Percentiles rank a stretch among this genome's conserved stretches.
Conservation (phyloP, 1,139 yeast genomes). For the Scheffersomyces stambukii region DNA sequence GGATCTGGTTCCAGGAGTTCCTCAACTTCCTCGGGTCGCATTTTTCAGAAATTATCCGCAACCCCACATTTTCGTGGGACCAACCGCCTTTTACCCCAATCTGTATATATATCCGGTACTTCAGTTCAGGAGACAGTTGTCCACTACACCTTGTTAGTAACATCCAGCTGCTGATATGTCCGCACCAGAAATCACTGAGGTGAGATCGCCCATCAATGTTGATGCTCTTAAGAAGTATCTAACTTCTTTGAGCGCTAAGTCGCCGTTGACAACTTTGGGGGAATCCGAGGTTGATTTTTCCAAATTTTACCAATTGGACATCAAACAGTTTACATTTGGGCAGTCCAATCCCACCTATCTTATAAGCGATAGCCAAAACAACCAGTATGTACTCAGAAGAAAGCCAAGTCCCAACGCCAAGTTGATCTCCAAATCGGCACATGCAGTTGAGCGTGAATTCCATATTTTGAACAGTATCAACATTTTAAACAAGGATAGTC, state of each 20-base stretch:
- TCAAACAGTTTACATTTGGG: slow-evolving; percentile 59
- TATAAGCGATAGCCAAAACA: slow-evolving; percentile 37
- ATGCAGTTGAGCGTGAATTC: slow-evolving; percentile 63
- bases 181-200: slow-evolving; percentile 20
- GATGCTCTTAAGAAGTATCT: slow-evolving; percentile 26
- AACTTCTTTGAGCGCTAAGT: slow-evolving; percentile 8
- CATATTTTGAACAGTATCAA: slow-evolving; percentile 48
- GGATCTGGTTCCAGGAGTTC: too few relatives aligned
- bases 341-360: slow-evolving; percentile 67
- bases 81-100: too few relatives aligned
- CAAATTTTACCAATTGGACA: too few relatives aligned
- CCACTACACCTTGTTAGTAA: too few relatives aligned
- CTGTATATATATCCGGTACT: too few relatives aligned
- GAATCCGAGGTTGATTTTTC: slow-evolving; percentile 12
- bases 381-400: slow-evolving; percentile 50
- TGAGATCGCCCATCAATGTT: slow-evolving; percentile 37
- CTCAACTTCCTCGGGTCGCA: too few relatives aligned
- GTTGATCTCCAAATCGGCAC: slow-evolving; percentile 57
- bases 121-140: too few relatives aligned
- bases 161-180: slow-evolving; percentile 5
- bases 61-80: too few relatives aligned
- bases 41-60: too few relatives aligned
- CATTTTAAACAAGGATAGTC: slow-evolving; percentile 21
- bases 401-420: slow-evolving; percentile 56
- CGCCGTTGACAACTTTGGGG: slow-evolving; percentile 16